phyloP scores from a whole-genome alignment of 2,329 filamentous ascomycete genomes.

The Xylariaceae sp. region DNA sequence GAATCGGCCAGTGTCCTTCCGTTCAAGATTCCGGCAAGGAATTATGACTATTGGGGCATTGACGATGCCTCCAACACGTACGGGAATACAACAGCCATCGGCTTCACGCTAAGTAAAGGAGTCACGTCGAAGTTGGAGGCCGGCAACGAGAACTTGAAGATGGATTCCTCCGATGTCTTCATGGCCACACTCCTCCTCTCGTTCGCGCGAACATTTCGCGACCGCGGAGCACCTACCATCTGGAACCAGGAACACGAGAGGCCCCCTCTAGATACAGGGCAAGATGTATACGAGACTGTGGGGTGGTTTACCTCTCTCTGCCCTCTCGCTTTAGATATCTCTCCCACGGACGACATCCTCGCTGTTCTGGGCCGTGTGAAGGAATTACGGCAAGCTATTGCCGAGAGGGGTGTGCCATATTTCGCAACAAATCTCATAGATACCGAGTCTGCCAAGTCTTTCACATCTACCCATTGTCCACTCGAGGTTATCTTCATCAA shows the following conservation, averaged over 20 bases:
- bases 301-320: slow-evolving; percentile 64
- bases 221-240: slow-evolving; percentile 52
- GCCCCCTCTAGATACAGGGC: slow-evolving; percentile 45
- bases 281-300: slow-evolving; percentile 59
- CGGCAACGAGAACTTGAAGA: slow-evolving; percentile 51
- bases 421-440: slow-evolving; percentile 46
- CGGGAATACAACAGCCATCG: slow-evolving; percentile 44
- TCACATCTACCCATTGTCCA: slow-evolving; percentile 49
- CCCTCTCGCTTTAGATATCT: slow-evolving; percentile 50
- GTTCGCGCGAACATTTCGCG: slow-evolving; percentile 57
- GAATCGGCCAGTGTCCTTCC: slow-evolving; percentile 39
- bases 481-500: slow-evolving; percentile 64
- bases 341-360: slow-evolving; percentile 51
- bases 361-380: slow-evolving; percentile 57
- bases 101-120: slow-evolving; percentile 48
- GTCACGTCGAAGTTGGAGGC: slow-evolving; percentile 47
- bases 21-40: slow-evolving; percentile 43
- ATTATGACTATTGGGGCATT: slow-evolving; percentile 53
- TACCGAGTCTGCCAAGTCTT: slow-evolving; percentile 31
- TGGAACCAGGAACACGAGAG: slow-evolving; percentile 59
- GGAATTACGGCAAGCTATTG: slow-evolving; percentile 50
- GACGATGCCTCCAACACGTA: slow-evolving; percentile 48
- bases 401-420: slow-evolving; percentile 50
- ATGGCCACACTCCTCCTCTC: slow-evolving; percentile 57
- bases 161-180: slow-evolving; percentile 57